Conservation (phyloP, 345 rosid genomes). For the Durio zibethinus region DNA sequence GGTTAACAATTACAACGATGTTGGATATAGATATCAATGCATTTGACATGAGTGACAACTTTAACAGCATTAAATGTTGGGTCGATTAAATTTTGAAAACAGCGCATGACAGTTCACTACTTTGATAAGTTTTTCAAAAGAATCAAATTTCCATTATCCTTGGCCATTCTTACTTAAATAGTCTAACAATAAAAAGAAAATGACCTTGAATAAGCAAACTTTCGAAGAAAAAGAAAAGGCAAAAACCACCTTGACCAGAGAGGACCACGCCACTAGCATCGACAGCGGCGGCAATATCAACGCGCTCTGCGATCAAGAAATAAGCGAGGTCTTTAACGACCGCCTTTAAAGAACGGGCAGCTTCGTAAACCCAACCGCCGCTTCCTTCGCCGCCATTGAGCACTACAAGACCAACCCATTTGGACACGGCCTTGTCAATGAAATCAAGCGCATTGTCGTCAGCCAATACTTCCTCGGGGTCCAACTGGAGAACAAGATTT, state of each 20-base stretch:
- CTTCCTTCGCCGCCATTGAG: conserved; percentile 57
- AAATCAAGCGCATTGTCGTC: conserved; percentile 45
- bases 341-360: conserved; percentile 81
- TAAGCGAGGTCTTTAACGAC: conserved; percentile 77
- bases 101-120: not conserved
- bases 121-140: not conserved
- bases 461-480: conserved; percentile 54
- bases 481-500: conserved; percentile 58
- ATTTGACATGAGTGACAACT: not conserved
- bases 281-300: conserved; percentile 82
- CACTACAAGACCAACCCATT: conserved; percentile 69
- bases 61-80: not conserved
- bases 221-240: not conserved
- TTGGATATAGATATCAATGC: not conserved
- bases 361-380: conserved; percentile 72
- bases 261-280: conserved; percentile 88
- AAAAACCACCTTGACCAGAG: conserved; percentile 71
- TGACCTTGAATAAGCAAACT: not conserved
- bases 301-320: conserved; percentile 76
- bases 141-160: not conserved
- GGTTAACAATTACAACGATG: not conserved
- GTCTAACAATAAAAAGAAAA: not conserved
- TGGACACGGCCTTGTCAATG: conserved; percentile 65
- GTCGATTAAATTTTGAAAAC: not conserved
- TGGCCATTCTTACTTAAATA: not conserved